phyloP scores from a whole-genome alignment of 1,284 basidiomycete genomes.

The Leccinum pallidistipes region DNA sequence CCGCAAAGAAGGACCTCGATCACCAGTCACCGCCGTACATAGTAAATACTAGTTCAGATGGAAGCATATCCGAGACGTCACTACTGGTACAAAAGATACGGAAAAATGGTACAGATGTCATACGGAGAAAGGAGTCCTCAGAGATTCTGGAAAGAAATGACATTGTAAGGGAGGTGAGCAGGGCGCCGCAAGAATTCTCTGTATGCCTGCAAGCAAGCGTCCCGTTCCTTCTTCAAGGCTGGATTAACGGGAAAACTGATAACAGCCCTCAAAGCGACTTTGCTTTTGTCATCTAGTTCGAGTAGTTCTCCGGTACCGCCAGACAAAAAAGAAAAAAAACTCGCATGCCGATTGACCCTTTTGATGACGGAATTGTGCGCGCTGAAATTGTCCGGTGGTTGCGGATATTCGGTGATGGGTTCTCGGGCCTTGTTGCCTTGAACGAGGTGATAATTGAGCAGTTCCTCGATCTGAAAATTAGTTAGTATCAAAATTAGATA shows the following conservation, averaged over 20 bases:
- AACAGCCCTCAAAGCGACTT: too few species aligned
- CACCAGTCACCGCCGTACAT: not conserved
- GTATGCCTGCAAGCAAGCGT: not conserved
- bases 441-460: not conserved
- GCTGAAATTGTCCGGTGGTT: not conserved
- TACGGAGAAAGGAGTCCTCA: not conserved
- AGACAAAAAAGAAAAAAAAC: not conserved
- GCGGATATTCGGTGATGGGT: not conserved
- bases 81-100: not conserved
- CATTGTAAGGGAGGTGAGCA: not conserved
- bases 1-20: not conserved
- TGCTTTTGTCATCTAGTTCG: too few species aligned
- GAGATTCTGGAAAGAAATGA: not conserved
- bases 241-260: too few species aligned
- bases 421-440: not conserved
- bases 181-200: not conserved
- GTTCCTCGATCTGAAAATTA: not conserved
- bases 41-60: too few species aligned
- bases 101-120: not conserved
- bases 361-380: not conserved
- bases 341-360: not conserved
- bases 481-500: not conserved
- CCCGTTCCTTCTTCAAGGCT: not conserved
- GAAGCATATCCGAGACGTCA: not conserved
- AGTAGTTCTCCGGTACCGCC: too few species aligned